These are phyloP conservation scores for Syzygium grande DNA, from an alignment of 345 rosid genomes.

Conservation along the genomic window DNA sequence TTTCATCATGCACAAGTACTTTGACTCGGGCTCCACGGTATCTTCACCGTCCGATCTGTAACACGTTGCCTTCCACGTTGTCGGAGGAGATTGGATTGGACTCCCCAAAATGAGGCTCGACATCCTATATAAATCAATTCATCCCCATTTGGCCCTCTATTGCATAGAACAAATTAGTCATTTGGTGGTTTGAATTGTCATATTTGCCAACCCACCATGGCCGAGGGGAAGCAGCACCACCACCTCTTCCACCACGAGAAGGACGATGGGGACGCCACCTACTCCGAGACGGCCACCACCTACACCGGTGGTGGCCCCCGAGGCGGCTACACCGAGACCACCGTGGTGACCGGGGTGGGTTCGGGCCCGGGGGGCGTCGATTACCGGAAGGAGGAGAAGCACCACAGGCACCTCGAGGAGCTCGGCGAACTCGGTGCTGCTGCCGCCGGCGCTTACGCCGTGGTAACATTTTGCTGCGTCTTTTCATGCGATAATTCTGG, in stretches of 20 bases:
- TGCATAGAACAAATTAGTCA: background rate
- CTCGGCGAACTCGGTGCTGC: slow-evolving; percentile 28
- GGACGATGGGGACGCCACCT: background rate
- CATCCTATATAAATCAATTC: background rate
- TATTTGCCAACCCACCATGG: background rate
- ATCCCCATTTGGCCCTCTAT: background rate
- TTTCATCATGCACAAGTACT: background rate
- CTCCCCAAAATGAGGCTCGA: background rate
- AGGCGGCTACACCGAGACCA: background rate
- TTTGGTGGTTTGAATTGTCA: background rate
- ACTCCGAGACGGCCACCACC: background rate
- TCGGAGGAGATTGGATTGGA: background rate
- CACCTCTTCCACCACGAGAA: background rate
- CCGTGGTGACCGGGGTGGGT: background rate
- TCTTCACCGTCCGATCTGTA: background rate
- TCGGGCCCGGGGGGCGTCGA: slow-evolving; percentile 2
- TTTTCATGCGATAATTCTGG: background rate
- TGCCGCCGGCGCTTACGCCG: slow-evolving; percentile 37
- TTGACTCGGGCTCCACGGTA: background rate
- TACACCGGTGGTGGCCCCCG: background rate
- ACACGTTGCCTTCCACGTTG: background rate
- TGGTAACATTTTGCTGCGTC: slow-evolving; percentile 14
- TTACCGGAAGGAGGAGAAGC: slow-evolving; percentile 46
- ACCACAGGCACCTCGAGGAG: slow-evolving; percentile 47
- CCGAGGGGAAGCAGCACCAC: background rate